Base-by-base conservation (phyloP, 2,329 filamentous ascomycete species). In the Sordariomycetes sp. region DNA sequence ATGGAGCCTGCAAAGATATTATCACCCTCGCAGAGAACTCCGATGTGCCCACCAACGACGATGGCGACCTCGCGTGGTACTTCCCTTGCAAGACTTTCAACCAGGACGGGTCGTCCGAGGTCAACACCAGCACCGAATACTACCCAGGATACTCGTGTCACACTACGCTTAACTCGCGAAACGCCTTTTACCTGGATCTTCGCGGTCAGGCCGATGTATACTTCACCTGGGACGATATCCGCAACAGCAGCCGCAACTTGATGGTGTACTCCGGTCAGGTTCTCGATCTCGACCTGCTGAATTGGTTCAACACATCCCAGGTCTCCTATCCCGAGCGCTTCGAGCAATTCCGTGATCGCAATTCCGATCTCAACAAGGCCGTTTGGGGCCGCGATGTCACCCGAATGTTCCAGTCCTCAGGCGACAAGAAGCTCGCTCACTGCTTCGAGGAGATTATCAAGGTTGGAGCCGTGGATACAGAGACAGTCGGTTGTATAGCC, bases 211-310 rank as follows among this genome's bases (percentile, higher is more conserved):
- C 88, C 3, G 87, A 95, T 46, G 90, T 98, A 12, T 98, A 90
- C 59, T 98, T 86, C 54, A 93, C 82, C 3, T 98, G 92, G 92
- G 78, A 90, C 17, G 92, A 98, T 48, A 76, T 96, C 46, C 85
- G 77, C 53, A 98, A 98, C 59, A 75, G 62, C 41, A 86, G 82
- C 21, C 83, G 92, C 38, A 96, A 96, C 51, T 68, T 98, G 30
- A 79, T 94, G 45, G 86, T 96, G 3, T 98, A 94, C 61, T 94
- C 88, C 11, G 90, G 90, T 35, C 86, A 84, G 49, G 92, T 98
- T 4, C 70, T 98, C 26, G 92, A 98, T 53, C 68, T 98, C 19
- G 74, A 94, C 47, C 73, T 98, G 20, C 68, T 98, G 18, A 69
- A 79, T 38, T 98, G 87, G 87, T 90, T 98, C 64, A 86, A 98